phyloP scores from a whole-genome alignment of 2,329 filamentous ascomycete species.

The Oidium heveae region DNA sequence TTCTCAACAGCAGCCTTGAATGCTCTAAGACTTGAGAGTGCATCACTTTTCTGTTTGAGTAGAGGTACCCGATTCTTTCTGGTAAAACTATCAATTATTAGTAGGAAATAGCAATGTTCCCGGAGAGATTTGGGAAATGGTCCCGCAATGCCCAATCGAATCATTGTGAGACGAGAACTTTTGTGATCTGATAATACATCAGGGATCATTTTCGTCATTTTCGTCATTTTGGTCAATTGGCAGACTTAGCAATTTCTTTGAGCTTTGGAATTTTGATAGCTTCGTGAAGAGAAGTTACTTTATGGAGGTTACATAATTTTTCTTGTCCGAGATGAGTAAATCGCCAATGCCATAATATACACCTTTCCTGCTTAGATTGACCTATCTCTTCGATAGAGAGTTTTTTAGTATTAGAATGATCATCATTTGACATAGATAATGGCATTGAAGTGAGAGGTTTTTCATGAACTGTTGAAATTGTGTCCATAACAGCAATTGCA shows the following conservation, averaged over 20 bases:
- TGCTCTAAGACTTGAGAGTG: background rate
- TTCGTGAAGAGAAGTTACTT: background rate
- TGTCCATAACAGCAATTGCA: background rate
- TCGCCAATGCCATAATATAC: too few species aligned
- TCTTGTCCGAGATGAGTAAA: too few species aligned
- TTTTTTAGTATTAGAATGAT: too few species aligned
- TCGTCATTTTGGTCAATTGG: background rate
- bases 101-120: background rate
- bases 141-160: background rate
- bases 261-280: background rate
- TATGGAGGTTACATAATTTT: too few species aligned
- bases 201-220: background rate
- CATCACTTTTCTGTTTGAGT: background rate
- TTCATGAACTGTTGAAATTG: too few species aligned
- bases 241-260: background rate
- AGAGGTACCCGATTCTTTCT: too few species aligned
- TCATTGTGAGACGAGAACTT: background rate
- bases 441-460: too few species aligned
- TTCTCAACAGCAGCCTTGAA: background rate
- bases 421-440: too few species aligned
- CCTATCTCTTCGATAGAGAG: too few species aligned
- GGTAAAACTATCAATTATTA: too few species aligned
- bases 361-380: too few species aligned
- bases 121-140: background rate
- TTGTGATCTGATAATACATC: too few species aligned